Evolutionary conservation across 1,284 basidiomycete species (phyloP), one percentile per base, ranked within the genome.

Genomic region (Ganoderma resinaceum): DNA sequence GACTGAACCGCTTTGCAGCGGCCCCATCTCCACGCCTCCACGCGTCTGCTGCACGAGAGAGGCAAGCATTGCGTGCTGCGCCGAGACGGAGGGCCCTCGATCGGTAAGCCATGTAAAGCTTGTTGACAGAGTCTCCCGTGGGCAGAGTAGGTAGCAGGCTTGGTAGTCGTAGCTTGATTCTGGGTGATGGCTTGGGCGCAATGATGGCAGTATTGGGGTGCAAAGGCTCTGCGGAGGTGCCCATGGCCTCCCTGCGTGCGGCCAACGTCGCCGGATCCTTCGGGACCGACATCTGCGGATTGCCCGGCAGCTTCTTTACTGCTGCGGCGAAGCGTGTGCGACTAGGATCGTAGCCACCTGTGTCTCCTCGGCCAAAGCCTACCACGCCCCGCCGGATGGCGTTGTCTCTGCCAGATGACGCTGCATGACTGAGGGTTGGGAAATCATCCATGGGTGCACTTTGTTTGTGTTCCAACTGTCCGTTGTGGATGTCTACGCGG

Each of bases 11-110:
- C 79, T 98, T 97, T 29, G 97, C 97, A 0, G 94, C 93, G 0
- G 95, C 95, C 3, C 97, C 97, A 74, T 99, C 97, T 4, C 97
- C 96, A 14, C 94, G 87, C 58, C 95, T 86, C 93, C 95, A 99
- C 2, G 97, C 96, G 77, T 98, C 96, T 0, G 97, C 96, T 5
- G 97, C 97, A 57, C 95, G 90, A 2, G 94, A 95, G n/a, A 99
- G 86, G 77, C 95, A 97, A 14, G 95, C 95, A 77, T 99, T 99
- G 40, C 97, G 86, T 46, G 95, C 95, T 8, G 96, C 94, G 52
- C 96, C 96, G 7, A 99, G 89, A 72, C 97, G 93, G 69, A 98
- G 86, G 29, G 95, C 95, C 33, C 93, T 76, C 53, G 18, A 29
- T 4, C 18, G 91, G 75, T 98, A 97, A 0, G 89, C 80, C 89